These are phyloP conservation scores for Pyrenochaeta sp. DNA, from an alignment of 2,329 filamentous ascomycete species.

Conservation along the genomic window DNA sequence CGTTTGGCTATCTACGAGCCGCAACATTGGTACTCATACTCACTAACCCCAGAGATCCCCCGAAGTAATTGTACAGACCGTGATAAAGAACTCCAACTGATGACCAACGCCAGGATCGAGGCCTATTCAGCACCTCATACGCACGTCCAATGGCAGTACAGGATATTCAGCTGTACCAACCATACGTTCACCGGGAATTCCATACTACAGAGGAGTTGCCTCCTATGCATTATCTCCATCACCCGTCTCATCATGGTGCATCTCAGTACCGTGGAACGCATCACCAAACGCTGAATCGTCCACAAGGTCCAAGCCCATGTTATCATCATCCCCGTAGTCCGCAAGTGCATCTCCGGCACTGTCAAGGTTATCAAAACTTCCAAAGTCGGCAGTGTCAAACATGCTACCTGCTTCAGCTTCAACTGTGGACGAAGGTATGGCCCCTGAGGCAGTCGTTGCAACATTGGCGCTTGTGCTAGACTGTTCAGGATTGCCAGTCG, in stretches of 20 bases:
- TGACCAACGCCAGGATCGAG: neutral
- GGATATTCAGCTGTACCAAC: neutral
- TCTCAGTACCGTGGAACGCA: conserved; percentile 51
- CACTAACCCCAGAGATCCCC: neutral
- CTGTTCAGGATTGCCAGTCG: conserved; percentile 24
- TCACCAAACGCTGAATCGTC: conserved; percentile 52
- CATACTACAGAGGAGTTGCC: neutral
- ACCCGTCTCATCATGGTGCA: conserved; percentile 41
- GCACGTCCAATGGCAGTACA: neutral
- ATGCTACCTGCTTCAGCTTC: conserved; percentile 46
- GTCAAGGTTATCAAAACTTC: conserved; percentile 48
- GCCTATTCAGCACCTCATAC: neutral
- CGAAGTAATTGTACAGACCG: neutral
- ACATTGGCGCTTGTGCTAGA: conserved; percentile 23
- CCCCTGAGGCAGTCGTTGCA: conserved; percentile 21
- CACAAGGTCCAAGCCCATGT: conserved; percentile 48
- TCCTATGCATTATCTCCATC: conserved; percentile 38
- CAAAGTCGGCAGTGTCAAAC: conserved; percentile 49
- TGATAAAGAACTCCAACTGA: neutral
- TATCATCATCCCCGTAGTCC: conserved; percentile 49
- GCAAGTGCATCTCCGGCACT: conserved; percentile 51
- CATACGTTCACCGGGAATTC: neutral
- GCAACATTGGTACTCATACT: neutral
- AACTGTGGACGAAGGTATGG: conserved; percentile 28
- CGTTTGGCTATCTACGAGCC: too few species aligned